phyloP scores from a whole-genome alignment of 2,329 filamentous ascomycete species.

The Trichoderma sp. region DNA sequence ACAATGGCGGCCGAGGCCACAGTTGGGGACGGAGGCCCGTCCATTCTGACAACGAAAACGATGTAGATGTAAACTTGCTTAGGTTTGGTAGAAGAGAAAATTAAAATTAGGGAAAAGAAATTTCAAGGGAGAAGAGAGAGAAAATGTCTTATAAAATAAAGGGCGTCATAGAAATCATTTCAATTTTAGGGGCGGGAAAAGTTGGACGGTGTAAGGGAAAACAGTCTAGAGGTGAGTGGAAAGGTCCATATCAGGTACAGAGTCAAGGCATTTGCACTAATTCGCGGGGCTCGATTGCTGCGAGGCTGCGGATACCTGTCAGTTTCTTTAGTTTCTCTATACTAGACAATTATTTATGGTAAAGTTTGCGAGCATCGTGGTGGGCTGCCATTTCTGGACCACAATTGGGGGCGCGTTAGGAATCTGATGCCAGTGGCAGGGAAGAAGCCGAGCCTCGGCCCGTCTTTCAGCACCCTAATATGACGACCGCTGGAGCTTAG shows the following conservation, averaged over 20 bases:
- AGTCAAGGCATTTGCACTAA: background rate
- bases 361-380: background rate
- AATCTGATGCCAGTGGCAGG: background rate
- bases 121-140: background rate
- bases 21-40: background rate
- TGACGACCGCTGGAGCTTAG: background rate
- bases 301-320: background rate
- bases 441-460: slow-evolving; percentile 14
- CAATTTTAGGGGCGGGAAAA: background rate
- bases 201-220: background rate
- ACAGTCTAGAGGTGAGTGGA: background rate
- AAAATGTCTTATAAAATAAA: background rate
- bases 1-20: background rate
- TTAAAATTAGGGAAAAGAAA: background rate
- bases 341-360: background rate
- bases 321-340: background rate
- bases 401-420: background rate
- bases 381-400: background rate
- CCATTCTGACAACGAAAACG: background rate
- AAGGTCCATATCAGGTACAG: background rate
- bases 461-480: background rate
- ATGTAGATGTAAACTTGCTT: too few species aligned
- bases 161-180: background rate
- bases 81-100: background rate
- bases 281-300: background rate